Percentiles rank a stretch among this genome's conserved stretches.
Evolutionary conservation across 371 early-diverging fungal species (phyloP).

Genomic region (Saksenaea vasiformis): DNA sequence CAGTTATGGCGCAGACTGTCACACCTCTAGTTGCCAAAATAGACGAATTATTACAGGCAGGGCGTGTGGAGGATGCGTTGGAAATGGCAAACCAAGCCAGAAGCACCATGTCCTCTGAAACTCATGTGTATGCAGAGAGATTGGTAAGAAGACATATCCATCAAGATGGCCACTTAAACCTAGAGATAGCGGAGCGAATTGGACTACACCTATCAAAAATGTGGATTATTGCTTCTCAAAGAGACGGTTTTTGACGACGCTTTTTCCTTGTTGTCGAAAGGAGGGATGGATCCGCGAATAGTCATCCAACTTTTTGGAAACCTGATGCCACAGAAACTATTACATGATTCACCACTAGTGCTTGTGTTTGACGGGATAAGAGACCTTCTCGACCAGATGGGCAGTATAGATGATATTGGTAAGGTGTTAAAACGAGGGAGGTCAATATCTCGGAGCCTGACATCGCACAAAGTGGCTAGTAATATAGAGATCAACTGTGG

Average conservation of each 20-base stretch:
- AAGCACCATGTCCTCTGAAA: constrained; percentile 46
- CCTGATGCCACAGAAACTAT: constrained; percentile 29
- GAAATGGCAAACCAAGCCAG: constrained; percentile 53
- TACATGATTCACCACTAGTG: constrained; percentile 25
- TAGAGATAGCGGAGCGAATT: constrained; percentile 44
- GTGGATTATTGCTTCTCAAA: constrained; percentile 64
- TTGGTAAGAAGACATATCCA: constrained; percentile 14
- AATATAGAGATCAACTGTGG: constrained; percentile 29
- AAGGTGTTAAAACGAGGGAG: constrained; percentile 4
- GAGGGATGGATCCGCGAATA: constrained; percentile 65
- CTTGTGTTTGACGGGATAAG: constrained; percentile 52
- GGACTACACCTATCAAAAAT: constrained; percentile 66
- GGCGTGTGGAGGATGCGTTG: constrained; percentile 59
- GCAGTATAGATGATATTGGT: constrained; percentile 58
- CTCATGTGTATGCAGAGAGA: constrained; percentile 46
- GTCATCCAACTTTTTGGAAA: constrained; percentile 65
- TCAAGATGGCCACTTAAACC: background rate
- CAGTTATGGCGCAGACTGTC: constrained; percentile 65
- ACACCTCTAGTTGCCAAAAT: constrained; percentile 64
- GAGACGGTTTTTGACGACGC: constrained; percentile 76
- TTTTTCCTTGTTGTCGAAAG: constrained; percentile 60
- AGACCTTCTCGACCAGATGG: constrained; percentile 31
- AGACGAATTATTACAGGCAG: constrained; percentile 52
- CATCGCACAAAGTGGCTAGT: constrained; percentile 13
- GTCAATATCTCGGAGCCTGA: background rate